These are phyloP conservation scores for Globisporangium viniferum DNA, from an alignment of 352 stramenopile species.

Conservation along the genomic window DNA sequence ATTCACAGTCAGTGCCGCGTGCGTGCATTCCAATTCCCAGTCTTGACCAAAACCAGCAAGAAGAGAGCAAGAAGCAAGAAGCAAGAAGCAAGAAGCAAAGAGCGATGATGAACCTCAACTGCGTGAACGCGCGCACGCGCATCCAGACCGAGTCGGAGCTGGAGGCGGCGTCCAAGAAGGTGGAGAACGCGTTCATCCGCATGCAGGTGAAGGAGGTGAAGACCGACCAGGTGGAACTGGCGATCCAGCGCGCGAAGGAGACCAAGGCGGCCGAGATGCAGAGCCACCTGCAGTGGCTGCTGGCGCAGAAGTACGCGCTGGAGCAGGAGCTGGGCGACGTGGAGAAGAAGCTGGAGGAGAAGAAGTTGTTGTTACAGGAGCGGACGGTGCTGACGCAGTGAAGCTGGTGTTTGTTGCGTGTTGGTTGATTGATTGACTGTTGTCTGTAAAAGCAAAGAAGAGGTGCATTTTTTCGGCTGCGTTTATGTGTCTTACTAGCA, in stretches of 20 bases:
- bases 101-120: conserved; percentile 60
- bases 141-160: conserved; percentile 62
- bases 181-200: conserved; percentile 49
- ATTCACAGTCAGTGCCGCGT: background rate
- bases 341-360: conserved; percentile 51
- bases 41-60: background rate
- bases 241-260: conserved; percentile 36
- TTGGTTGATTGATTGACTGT: background rate
- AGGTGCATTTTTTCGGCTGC: conserved; percentile 1
- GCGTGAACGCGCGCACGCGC: conserved; percentile 49
- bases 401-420: background rate
- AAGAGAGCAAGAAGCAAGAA: background rate
- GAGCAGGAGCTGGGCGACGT: conserved; percentile 42
- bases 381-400: conserved; percentile 13
- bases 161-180: conserved; percentile 62
- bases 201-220: conserved; percentile 60
- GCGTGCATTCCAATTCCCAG: background rate
- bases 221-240: conserved; percentile 30
- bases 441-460: background rate
- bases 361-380: conserved; percentile 54
- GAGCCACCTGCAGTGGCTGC: conserved; percentile 54
- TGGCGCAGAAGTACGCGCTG: conserved; percentile 41
- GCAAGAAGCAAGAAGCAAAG: background rate
- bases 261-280: conserved; percentile 42
- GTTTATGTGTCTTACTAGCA: background rate